Evolutionary conservation across 2,329 filamentous ascomycete species (phyloP).

Genomic region (Aspergillus nomiae): DNA sequence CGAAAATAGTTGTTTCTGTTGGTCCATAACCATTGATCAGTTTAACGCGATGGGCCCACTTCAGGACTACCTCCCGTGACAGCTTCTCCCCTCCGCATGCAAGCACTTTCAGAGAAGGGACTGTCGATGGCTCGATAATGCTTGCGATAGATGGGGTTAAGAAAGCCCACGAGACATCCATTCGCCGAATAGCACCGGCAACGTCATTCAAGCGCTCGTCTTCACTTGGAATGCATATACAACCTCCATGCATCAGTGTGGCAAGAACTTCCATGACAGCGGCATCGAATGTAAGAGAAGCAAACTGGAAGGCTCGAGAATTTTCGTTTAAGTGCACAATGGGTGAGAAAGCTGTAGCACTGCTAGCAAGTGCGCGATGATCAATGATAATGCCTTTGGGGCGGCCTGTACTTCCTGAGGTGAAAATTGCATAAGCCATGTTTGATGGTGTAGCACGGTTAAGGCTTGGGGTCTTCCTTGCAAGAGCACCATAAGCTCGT

Average conservation of each 20-base stretch:
- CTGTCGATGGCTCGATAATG: constrained; percentile 43
- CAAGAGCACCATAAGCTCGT: constrained; percentile 27
- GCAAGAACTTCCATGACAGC: constrained; percentile 43
- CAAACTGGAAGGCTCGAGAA: constrained; percentile 45
- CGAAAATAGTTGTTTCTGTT: constrained; percentile 38
- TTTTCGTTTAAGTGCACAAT: constrained; percentile 25
- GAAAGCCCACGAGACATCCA: constrained; percentile 52
- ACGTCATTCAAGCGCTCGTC: constrained; percentile 52
- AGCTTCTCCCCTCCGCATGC: constrained; percentile 60
- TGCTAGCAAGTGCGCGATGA: constrained; percentile 36
- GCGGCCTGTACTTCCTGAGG: constrained; percentile 40
- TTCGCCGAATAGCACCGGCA: constrained; percentile 48
- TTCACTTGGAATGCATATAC: constrained; percentile 51
- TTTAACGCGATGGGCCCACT: constrained; percentile 59
- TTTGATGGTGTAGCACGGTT: constrained; percentile 24
- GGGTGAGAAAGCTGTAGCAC: constrained; percentile 33
- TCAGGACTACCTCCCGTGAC: constrained; percentile 68
- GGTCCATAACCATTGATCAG: constrained; percentile 45
- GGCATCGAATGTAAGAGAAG: constrained; percentile 50
- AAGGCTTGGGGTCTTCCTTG: constrained; percentile 4
- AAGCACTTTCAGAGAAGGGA: constrained; percentile 45
- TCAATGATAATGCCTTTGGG: constrained; percentile 42
- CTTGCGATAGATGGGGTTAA: constrained; percentile 49
- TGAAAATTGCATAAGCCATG: constrained; percentile 40
- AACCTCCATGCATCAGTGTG: constrained; percentile 46